Conservation (phyloP, 805 yeast species). For the Wickerhamiella siamensis region DNA sequence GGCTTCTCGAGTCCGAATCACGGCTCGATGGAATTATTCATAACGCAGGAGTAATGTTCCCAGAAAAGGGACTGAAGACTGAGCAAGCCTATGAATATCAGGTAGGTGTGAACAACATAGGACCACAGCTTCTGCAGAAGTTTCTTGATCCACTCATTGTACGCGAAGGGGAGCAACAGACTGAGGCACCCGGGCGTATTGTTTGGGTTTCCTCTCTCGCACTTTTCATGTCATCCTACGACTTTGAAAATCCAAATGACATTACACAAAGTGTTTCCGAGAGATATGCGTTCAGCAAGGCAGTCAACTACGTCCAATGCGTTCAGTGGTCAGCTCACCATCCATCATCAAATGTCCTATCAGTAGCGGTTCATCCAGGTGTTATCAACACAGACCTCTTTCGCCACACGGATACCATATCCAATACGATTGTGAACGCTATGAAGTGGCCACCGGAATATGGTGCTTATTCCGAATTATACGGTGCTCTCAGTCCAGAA, state of each 20-base stretch:
- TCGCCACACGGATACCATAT: slow-evolving; percentile 15
- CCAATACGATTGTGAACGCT: background rate
- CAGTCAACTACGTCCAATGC: slow-evolving; percentile 28
- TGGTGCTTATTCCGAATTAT: slow-evolving; percentile 35
- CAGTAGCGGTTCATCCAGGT: slow-evolving; percentile 32
- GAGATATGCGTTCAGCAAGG: slow-evolving; percentile 33
- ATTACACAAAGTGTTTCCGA: slow-evolving; percentile 6
- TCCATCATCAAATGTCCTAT: slow-evolving; percentile 24
- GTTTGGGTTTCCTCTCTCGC: slow-evolving; percentile 34
- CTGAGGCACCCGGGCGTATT: slow-evolving; percentile 26
- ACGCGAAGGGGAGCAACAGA: slow-evolving; percentile 20
- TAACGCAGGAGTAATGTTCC: slow-evolving; percentile 18
- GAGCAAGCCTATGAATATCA: slow-evolving; percentile 34
- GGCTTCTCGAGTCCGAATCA: slow-evolving; percentile 6
- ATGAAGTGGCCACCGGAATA: slow-evolving; percentile 18
- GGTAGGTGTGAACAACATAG: slow-evolving; percentile 35
- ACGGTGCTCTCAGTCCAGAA: slow-evolving; percentile 30
- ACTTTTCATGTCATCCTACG: slow-evolving; percentile 21
- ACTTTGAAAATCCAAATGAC: slow-evolving; percentile 25
- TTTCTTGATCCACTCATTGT: slow-evolving; percentile 25
- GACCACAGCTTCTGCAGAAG: slow-evolving; percentile 32
- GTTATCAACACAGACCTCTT: slow-evolving; percentile 25
- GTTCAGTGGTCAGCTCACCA: slow-evolving; percentile 26
- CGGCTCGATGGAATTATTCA: slow-evolving; percentile 17
- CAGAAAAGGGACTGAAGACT: slow-evolving; percentile 27